phyloP scores from a whole-genome alignment of 495 filamentous ascomycete species.

The Penicillium pulvis region DNA sequence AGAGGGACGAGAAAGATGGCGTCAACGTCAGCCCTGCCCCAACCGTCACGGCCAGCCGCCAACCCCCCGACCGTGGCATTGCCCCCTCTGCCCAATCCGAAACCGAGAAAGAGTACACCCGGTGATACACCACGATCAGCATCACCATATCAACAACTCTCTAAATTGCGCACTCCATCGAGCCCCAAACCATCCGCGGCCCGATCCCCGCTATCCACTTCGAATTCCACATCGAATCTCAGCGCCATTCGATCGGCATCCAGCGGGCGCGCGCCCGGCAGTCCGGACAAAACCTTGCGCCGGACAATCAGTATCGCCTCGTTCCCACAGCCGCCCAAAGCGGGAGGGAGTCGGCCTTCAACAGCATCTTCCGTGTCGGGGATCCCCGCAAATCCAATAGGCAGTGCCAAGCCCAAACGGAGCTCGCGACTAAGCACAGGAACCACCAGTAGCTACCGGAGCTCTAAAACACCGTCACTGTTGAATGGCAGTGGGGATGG shows the following conservation, averaged over 20 bases:
- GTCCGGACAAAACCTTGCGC: conserved; percentile 66
- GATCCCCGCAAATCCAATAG: conserved; percentile 28
- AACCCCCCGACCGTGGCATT: conserved; percentile 66
- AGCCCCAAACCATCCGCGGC: conserved; percentile 55
- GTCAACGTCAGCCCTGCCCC: conserved; percentile 60
- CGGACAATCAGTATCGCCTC: conserved; percentile 88
- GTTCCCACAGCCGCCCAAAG: conserved; percentile 86
- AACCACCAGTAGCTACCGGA: conserved; percentile 49
- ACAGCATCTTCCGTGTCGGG: conserved; percentile 43
- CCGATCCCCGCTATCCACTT: conserved; percentile 45
- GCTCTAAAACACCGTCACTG: conserved; percentile 67
- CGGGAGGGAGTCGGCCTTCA: conserved; percentile 50
- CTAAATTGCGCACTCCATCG: conserved; percentile 68
- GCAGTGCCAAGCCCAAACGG: conserved; percentile 34
- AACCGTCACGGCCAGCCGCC: conserved; percentile 60
- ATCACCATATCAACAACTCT: conserved; percentile 40
- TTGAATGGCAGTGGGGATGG: conserved; percentile 76
- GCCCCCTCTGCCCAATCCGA: conserved; percentile 69
- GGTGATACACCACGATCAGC: conserved; percentile 47
- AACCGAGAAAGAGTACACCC: conserved; percentile 65
- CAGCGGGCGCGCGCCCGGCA: conserved; percentile 33
- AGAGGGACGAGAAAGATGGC: conserved; percentile 45
- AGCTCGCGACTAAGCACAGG: conserved; percentile 44
- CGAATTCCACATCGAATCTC: conserved; percentile 42
- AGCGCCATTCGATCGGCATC: conserved; percentile 45